Evolutionary conservation across 352 stramenopile genomes (phyloP), one percentile per base, ranked within the genome.

Genomic region (Phytopythium delawarense): DNA sequence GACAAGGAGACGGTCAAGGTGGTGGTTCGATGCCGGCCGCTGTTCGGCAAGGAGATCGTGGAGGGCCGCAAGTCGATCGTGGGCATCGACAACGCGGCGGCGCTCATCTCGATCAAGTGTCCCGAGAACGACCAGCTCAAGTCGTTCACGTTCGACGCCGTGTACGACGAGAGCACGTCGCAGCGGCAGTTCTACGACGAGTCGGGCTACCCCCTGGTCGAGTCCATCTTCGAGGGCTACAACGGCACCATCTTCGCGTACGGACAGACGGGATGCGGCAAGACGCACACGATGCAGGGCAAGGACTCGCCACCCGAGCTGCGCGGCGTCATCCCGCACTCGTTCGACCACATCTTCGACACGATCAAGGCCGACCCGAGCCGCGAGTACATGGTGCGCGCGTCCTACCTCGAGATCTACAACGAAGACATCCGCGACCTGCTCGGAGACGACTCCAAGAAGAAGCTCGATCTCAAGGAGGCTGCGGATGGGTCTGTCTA

Each of bases 331-430:
- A 96, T 96, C 61, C 88, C 88, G 49, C 81, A 81, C 35, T 95
- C 20, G 89, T 95, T 66, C 74, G 66, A 56, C 54, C 78, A 86
- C 69, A 91, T 96, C 69, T 96, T 96, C 59, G 73, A 92, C 4
- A 79, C 89, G 45, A 83, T 96, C 67, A 75, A 76, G 30, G 74
- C 78, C 25, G 67, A 90, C 39, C 13, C 72, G 11, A 76, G 66
- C 7, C 70, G 74, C 12, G 84, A 94, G 56, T 92, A 94, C 63
- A 93, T 92, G 86, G 65, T 96, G n/a, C 75, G 78, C 40, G 78
- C 94, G 49, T 77, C 82, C 21, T 99, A 98, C 71, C 68, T 97
- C 2, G 92, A 98, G 71, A 89, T 98, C 55, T 98, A 98, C 63
- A 79, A 87, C 62, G 92, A 98, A 64, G 86, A 97, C 56, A 94